Conservation (phyloP, 495 filamentous ascomycete species). For the Penicillium coffeae region DNA sequence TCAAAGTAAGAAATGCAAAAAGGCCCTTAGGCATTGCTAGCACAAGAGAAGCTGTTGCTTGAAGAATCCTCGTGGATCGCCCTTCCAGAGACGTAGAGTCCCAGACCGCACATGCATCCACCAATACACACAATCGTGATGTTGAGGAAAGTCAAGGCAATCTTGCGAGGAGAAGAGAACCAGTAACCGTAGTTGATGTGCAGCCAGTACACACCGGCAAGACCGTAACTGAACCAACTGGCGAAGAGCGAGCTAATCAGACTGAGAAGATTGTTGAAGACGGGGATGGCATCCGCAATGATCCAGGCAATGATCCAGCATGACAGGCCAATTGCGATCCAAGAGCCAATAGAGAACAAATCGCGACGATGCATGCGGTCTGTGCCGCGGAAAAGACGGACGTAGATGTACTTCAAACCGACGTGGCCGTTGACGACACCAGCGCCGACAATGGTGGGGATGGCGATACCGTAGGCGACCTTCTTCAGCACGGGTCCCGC, state of each 20-base stretch:
- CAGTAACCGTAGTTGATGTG: slow-evolving; percentile 37
- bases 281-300: slow-evolving; percentile 69
- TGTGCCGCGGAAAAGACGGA: slow-evolving; percentile 54
- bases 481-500: slow-evolving; percentile 59
- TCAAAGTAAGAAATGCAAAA: too few relatives aligned
- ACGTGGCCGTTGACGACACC: slow-evolving; percentile 59
- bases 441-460: slow-evolving; percentile 30
- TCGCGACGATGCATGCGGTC: slow-evolving; percentile 56
- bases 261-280: slow-evolving; percentile 62
- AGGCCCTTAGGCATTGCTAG: slow-evolving; percentile 29
- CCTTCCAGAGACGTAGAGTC: slow-evolving; percentile 36
- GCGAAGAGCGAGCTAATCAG: slow-evolving; percentile 38
- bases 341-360: slow-evolving; percentile 41
- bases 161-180: slow-evolving; percentile 32
- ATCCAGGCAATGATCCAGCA: slow-evolving; percentile 66
- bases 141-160: slow-evolving; percentile 34
- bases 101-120: slow-evolving; percentile 33
- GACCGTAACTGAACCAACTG: slow-evolving; percentile 40
- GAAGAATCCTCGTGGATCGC: slow-evolving; percentile 30
- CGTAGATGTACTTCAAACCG: slow-evolving; percentile 60
- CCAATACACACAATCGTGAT: slow-evolving; percentile 30
- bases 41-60: slow-evolving; percentile 33
- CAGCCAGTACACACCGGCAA: slow-evolving; percentile 44
- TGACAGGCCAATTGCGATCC: slow-evolving; percentile 52
- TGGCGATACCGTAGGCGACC: slow-evolving; percentile 69